Base-by-base conservation (phyloP, 768 basidiomycete species). In the Tylopilus subfusipes region DNA sequence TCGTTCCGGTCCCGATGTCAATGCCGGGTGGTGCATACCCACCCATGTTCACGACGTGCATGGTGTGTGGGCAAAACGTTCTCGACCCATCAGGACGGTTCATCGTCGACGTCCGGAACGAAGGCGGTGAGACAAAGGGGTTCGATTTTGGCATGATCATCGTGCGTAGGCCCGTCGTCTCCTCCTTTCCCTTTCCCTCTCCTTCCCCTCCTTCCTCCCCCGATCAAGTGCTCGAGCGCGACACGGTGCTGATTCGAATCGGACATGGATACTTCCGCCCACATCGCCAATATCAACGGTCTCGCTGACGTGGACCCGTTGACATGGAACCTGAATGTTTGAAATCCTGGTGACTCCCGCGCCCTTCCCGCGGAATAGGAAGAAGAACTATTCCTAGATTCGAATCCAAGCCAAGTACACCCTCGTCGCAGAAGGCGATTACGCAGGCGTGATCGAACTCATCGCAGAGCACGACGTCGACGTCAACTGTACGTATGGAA, bases 71-170 rank as follows among this genome's bases (percentile, higher is more conserved):
- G 3, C 48, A 54, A 31, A 61, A 64, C 48, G 58, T 57, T 3
- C 53, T 61, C 40, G 53, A 58, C 22, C 13, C 54, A 3, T 50
- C 44, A 3, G 63, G 62, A 4, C 57, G 59, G 27, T 53, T 68
- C 53, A 7, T 68, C 43, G 62, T 68, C 42, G 63, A 67, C 39
- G 59, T 67, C 25, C 59, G 51, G 36, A 67, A 67, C 45, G 66
- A 67, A 34, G 66, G 66, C 5, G 67, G 67, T 5, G 58, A 61
- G 25, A 67, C 65, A 0, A 57, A 11, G 9, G 55, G 58, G n/a
- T 66, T 67, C 38, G 62, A 68, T 58, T 68, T 67, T 29, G 64
- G 66, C 10, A 50, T 47, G 49, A 66, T 65, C 13, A 54, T 67
- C 40, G 66, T 68, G 48, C 59, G 66, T 66, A 16, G 29, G 5